Evolutionary conservation across 768 basidiomycete genomes (phyloP).

Genomic region (Vararia minispora): DNA sequence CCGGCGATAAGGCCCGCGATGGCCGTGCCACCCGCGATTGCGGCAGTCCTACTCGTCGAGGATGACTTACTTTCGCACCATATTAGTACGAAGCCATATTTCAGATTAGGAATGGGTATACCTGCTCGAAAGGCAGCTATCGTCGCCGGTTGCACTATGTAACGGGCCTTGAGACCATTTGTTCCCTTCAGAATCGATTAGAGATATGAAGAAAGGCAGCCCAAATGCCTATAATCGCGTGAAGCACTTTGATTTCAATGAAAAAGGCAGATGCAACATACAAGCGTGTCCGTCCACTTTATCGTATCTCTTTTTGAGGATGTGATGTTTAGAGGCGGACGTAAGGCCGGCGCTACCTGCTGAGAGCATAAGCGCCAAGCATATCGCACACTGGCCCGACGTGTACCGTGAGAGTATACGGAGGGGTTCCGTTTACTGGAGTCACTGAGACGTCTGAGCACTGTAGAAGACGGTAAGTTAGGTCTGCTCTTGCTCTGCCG

Average conservation of each 20-base stretch:
- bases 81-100: background rate
- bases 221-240: slow-evolving; percentile 31
- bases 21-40: slow-evolving; percentile 16
- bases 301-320: slow-evolving; percentile 28
- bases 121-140: slow-evolving; percentile 28
- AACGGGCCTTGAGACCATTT: slow-evolving; percentile 49
- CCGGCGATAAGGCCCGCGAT: slow-evolving; percentile 13
- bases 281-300: slow-evolving; percentile 46
- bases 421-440: slow-evolving; percentile 47
- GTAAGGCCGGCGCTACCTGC: slow-evolving; percentile 48
- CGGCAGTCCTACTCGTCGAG: background rate
- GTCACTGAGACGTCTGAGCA: slow-evolving; percentile 46
- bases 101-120: background rate
- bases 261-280: slow-evolving; percentile 5
- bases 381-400: background rate
- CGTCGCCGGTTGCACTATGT: slow-evolving; percentile 35
- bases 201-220: slow-evolving; percentile 43
- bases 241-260: slow-evolving; percentile 11
- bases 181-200: slow-evolving; percentile 38
- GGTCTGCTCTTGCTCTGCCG: no score
- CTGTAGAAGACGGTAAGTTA: no score
- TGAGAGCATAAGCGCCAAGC: background rate
- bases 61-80: background rate
- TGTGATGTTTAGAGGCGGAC: slow-evolving; percentile 50
- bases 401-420: slow-evolving; percentile 45